Percentiles rank a stretch among this genome's conserved stretches.
phyloP scores from a whole-genome alignment of 2,329 filamentous ascomycete species.

The Helminthosporium solani region DNA sequence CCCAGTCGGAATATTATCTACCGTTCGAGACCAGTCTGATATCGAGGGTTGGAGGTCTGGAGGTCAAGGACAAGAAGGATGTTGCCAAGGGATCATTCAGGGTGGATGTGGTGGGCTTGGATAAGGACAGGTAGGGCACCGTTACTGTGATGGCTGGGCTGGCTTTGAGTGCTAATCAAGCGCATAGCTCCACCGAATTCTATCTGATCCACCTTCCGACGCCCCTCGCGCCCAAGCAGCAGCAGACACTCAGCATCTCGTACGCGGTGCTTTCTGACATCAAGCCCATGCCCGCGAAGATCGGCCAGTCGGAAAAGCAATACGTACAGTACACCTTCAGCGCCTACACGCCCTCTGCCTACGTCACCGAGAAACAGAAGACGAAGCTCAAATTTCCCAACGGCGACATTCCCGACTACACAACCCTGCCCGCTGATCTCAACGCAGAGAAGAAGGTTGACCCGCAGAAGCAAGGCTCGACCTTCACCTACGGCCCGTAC shows the following conservation, averaged over 20 bases:
- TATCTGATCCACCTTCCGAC: constrained; percentile 78
- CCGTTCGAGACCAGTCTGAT: constrained; percentile 79
- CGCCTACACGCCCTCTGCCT: constrained; percentile 79
- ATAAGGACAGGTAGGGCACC: constrained; percentile 51
- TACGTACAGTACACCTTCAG: constrained; percentile 85
- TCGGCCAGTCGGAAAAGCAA: constrained; percentile 83
- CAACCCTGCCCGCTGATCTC: constrained; percentile 61
- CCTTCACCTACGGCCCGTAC: constrained; percentile 89
- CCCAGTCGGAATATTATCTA: constrained; percentile 88
- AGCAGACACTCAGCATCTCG: constrained; percentile 84
- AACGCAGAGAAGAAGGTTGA: constrained; percentile 63
- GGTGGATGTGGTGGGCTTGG: constrained; percentile 65
- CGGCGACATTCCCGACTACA: constrained; percentile 80
- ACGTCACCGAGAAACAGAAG: constrained; percentile 88
- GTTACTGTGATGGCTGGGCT: neutral
- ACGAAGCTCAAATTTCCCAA: constrained; percentile 90
- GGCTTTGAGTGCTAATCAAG: constrained; percentile 31
- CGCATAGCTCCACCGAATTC: constrained; percentile 61
- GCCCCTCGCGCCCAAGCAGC: constrained; percentile 71
- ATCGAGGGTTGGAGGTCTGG: constrained; percentile 76
- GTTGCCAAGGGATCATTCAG: constrained; percentile 65
- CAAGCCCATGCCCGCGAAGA: constrained; percentile 73
- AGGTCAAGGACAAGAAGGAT: constrained; percentile 91
- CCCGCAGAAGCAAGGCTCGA: constrained; percentile 80
- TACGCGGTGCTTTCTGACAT: constrained; percentile 81